A percentile compares a stretch with the other conserved stretches of the same genome.
Evolutionary conservation across 78 protist genomes (phyloP).

Genomic region (Anaeramoeba flamelloides): DNA sequence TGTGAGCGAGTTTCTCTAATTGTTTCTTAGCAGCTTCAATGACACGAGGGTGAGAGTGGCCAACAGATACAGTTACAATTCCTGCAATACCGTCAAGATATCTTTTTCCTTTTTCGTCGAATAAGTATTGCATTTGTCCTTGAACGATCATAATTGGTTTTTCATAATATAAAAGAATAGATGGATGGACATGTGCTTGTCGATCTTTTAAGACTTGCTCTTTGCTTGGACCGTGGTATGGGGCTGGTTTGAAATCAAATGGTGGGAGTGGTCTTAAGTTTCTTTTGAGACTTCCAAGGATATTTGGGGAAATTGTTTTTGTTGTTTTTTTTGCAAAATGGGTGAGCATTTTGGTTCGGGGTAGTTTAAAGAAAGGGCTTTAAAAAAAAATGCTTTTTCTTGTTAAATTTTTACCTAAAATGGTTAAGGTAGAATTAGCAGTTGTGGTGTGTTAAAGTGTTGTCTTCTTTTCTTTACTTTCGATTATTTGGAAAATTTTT

Average conservation of each 20-base stretch:
- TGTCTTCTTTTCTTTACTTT: too few relatives aligned
- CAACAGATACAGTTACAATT: neutral
- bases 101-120: neutral
- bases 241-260: neutral
- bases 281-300: too few relatives aligned
- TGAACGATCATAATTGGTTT: neutral
- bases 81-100: slow-evolving; percentile 2
- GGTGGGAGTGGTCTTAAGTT: too few relatives aligned
- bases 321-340: too few relatives aligned
- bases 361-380: too few relatives aligned
- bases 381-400: too few relatives aligned
- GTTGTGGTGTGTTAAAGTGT: too few relatives aligned
- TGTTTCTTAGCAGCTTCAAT: neutral
- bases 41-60: neutral
- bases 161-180: neutral
- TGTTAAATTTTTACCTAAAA: too few relatives aligned
- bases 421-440: too few relatives aligned
- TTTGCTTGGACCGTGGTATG: neutral
- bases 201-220: neutral
- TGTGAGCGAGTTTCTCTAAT: neutral
- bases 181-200: neutral
- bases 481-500: too few relatives aligned
- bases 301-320: too few relatives aligned
- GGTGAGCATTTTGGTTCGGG: too few relatives aligned
- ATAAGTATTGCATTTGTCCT: neutral